A percentile compares a stretch with the other conserved stretches of the same genome.
These are phyloP conservation scores for Plasmodium reichenowi DNA, from an alignment of 169 alveolate species.

Conservation along the genomic window DNA sequence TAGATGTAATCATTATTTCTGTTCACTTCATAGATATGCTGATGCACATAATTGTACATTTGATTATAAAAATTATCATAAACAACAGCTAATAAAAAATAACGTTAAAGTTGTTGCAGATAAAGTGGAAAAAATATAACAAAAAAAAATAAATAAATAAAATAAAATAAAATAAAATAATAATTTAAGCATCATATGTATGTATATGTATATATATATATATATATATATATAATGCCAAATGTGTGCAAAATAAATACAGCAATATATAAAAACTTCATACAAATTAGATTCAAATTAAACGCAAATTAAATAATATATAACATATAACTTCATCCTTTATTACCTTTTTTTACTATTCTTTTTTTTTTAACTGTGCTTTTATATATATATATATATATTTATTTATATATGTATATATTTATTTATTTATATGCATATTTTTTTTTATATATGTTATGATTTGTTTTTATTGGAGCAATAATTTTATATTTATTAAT, in stretches of 20 bases:
- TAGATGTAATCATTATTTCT: constrained; percentile 92
- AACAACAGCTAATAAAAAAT: constrained; percentile 90
- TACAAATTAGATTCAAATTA: not conserved
- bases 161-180: constrained; percentile 1
- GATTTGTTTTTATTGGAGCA: constrained; percentile 23
- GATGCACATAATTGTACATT: constrained; percentile 93
- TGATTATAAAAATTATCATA: constrained; percentile 91
- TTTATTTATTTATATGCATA: not conserved
- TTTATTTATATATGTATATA: not conserved
- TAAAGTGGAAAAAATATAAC: constrained; percentile 88
- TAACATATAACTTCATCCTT: not conserved
- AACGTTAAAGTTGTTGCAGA: constrained; percentile 93
- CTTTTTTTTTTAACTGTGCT: not conserved
- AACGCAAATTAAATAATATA: no score
- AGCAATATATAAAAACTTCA: not conserved
- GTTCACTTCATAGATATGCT: constrained; percentile 95
- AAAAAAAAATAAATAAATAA: constrained; percentile 8
- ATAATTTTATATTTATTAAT: constrained; percentile 6
- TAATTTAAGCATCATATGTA: constrained; percentile 20
- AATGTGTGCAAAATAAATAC: not conserved
- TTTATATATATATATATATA: not conserved
- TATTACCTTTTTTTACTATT: not conserved
- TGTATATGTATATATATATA: not conserved
- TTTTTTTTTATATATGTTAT: constrained; percentile 1
- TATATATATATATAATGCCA: not conserved